Percentiles rank a stretch among this genome's conserved stretches.
Conservation (phyloP, 306 rosid genomes). For the Lablab purpureus region DNA sequence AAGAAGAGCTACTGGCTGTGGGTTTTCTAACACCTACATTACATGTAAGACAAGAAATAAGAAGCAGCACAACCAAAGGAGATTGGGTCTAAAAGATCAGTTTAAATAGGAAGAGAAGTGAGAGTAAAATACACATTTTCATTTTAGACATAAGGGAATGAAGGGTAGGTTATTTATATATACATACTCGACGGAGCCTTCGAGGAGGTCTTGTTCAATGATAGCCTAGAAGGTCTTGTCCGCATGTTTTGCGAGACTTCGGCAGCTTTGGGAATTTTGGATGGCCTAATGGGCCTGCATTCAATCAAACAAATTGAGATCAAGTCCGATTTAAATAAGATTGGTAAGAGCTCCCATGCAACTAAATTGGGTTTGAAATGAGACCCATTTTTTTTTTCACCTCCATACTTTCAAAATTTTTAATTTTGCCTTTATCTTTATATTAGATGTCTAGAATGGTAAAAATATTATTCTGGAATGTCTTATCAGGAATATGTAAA, state of each 20-base stretch:
- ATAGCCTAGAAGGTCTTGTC: slow-evolving; percentile 62
- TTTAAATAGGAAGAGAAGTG: neutral
- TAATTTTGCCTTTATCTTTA: no score
- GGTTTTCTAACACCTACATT: slow-evolving; percentile 72
- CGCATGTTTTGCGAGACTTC: slow-evolving; percentile 52
- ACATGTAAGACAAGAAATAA: slow-evolving; percentile 40
- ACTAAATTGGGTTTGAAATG: neutral
- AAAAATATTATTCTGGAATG: no score
- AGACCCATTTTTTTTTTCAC: no score
- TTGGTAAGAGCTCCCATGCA: slow-evolving; percentile 15
- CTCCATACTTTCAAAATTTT: no score
- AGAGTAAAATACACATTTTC: slow-evolving; percentile 5
- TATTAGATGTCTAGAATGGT: no score
- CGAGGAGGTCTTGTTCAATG: slow-evolving; percentile 71
- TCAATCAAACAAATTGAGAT: slow-evolving; percentile 40
- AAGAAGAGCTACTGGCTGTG: slow-evolving; percentile 63
- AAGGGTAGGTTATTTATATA: slow-evolving; percentile 25
- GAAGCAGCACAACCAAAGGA: slow-evolving; percentile 35
- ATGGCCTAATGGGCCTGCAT: slow-evolving; percentile 62
- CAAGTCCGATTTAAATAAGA: neutral
- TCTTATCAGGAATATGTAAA: no score
- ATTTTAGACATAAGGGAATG: slow-evolving; percentile 10
- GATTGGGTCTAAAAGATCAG: slow-evolving; percentile 10
- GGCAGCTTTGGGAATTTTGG: slow-evolving; percentile 71
- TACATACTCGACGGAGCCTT: slow-evolving; percentile 72